Percentiles rank a stretch among this genome's conserved stretches.
Conservation (phyloP, 345 rosid genomes). For the Triadica sebifera region DNA sequence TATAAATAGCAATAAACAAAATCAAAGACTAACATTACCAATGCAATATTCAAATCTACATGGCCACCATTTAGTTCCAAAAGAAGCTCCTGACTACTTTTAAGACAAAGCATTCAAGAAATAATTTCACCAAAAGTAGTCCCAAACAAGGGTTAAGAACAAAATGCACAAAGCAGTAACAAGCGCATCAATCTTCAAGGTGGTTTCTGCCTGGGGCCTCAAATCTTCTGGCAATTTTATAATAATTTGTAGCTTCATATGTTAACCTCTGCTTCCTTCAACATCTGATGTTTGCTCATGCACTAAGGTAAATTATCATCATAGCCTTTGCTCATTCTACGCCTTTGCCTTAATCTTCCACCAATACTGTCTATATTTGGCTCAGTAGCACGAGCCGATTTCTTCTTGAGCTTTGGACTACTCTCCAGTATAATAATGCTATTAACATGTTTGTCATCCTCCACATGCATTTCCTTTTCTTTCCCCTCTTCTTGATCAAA, state of each 20-base stretch:
- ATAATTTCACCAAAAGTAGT: too few relatives aligned
- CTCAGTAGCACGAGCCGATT: slow-evolving; percentile 10
- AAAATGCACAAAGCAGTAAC: background rate
- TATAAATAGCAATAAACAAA: too few relatives aligned
- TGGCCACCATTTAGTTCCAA: background rate
- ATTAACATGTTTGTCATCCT: background rate
- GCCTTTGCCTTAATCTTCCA: slow-evolving; percentile 19
- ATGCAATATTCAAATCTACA: too few relatives aligned
- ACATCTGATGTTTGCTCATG: background rate
- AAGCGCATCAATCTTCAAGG: background rate
- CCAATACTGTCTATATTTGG: slow-evolving; percentile 23
- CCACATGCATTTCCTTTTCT: background rate
- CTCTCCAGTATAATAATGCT: background rate
- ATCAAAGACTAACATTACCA: background rate
- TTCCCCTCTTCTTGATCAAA: background rate
- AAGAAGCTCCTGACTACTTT: background rate
- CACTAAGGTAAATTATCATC: background rate
- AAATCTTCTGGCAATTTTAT: too few relatives aligned
- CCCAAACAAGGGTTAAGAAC: background rate
- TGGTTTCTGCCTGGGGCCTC: too few relatives aligned
- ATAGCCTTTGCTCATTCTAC: background rate
- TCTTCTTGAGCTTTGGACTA: slow-evolving; percentile 9
- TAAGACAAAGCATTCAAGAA: background rate
- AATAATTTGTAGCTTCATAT: background rate
- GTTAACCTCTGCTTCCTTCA: too few relatives aligned